A percentile compares a stretch with the other conserved stretches of the same genome.
Conservation (phyloP, 2,329 filamentous ascomycete genomes). For the Ophiostoma montium region DNA sequence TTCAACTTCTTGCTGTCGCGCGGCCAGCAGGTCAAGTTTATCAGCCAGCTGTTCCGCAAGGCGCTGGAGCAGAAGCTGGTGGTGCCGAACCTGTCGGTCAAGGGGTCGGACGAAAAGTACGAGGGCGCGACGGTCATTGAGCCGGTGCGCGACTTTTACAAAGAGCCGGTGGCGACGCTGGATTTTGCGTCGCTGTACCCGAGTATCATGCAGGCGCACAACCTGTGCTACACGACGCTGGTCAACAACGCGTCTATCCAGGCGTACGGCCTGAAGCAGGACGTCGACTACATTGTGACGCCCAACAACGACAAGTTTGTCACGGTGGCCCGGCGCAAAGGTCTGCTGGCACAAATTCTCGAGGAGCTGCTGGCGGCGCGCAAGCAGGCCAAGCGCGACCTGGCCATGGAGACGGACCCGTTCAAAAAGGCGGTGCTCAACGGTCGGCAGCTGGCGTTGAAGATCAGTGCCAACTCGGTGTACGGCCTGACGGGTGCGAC, state of each 20-base stretch:
- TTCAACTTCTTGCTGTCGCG: conserved; percentile 88
- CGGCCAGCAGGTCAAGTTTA: conserved; percentile 93
- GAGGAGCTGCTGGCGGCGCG: conserved; percentile 83
- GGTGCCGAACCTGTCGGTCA: conserved; percentile 69
- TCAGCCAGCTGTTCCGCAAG: conserved; percentile 94
- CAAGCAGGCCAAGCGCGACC: conserved; percentile 86
- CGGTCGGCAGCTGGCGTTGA: conserved; percentile 89
- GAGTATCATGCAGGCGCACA: conserved; percentile 97
- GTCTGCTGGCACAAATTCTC: conserved; percentile 83
- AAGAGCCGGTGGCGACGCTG: conserved; percentile 86
- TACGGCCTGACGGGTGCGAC: conserved; percentile 96
- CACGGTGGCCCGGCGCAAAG: conserved; percentile 78
- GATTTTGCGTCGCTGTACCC: conserved; percentile 98
- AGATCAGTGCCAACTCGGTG: conserved; percentile 93
- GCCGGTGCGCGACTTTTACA: conserved; percentile 82
- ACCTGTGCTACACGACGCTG: conserved; percentile 92
- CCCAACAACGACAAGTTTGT: conserved; percentile 91
- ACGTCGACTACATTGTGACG: conserved; percentile 91
- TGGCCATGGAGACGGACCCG: conserved; percentile 77
- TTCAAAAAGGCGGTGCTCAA: conserved; percentile 98
- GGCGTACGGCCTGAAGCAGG: conserved; percentile 63
- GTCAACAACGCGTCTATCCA: conserved; percentile 67
- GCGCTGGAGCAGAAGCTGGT: conserved; percentile 86
- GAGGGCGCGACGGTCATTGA: conserved; percentile 98
- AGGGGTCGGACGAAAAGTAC: conserved; percentile 73